A percentile compares a stretch with the other conserved stretches of the same genome.
Evolutionary conservation across 805 yeast species (phyloP).

Genomic region (Starmera quercuum): DNA sequence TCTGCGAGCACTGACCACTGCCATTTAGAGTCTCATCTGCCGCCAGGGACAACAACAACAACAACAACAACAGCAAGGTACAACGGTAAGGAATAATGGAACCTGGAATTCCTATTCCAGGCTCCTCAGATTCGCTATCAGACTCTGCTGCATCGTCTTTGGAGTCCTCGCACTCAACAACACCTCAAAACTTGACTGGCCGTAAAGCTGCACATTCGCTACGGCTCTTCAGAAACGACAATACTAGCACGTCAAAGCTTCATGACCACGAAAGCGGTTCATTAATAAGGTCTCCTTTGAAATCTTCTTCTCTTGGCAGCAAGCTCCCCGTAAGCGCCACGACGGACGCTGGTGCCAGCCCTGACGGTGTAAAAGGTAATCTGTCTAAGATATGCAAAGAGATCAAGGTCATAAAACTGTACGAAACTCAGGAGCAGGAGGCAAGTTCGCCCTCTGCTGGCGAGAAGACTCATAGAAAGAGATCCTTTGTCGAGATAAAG

Average conservation of each 20-base stretch:
- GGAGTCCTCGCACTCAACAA: conserved; percentile 3
- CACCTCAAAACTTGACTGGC: conserved; percentile 30
- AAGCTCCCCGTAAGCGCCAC: neutral
- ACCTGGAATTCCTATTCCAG: too few species aligned
- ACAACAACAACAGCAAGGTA: too few species aligned
- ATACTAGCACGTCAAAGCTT: conserved; percentile 5
- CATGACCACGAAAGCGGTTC: too few species aligned
- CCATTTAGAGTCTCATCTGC: too few species aligned
- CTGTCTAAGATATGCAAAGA: neutral
- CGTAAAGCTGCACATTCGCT: conserved; percentile 53
- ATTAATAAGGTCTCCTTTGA: neutral
- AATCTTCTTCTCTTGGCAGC: neutral
- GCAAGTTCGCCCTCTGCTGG: too few species aligned
- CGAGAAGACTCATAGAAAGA: conserved; percentile 1
- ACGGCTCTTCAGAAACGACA: conserved; percentile 39
- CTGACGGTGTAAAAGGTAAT: neutral
- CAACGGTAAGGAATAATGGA: too few species aligned
- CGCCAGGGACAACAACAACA: too few species aligned
- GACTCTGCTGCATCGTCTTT: conserved; percentile 1
- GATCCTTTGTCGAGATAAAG: neutral
- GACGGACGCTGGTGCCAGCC: neutral
- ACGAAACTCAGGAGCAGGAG: neutral
- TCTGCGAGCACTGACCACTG: too few species aligned
- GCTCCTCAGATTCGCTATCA: neutral
- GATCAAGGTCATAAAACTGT: neutral